Conservation (phyloP, 2,329 filamentous ascomycete species). For the Calonectria hawksworthii region DNA sequence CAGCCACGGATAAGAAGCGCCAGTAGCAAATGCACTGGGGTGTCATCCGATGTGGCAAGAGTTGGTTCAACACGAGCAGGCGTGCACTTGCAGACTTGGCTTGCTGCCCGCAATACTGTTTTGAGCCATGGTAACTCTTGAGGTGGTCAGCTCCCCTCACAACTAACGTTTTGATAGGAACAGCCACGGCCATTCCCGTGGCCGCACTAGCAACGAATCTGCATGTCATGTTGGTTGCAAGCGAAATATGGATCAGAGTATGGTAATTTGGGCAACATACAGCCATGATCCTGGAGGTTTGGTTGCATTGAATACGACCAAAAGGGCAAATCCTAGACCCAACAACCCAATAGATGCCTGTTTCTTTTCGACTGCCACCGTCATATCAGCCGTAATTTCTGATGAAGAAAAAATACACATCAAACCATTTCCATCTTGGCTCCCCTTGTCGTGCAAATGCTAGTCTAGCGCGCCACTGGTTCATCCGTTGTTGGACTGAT, state of each 20-base stretch:
- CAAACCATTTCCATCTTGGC: neutral
- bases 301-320: neutral
- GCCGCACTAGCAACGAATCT: neutral
- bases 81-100: neutral
- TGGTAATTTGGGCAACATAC: neutral
- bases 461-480: conserved; percentile 33
- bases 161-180: neutral
- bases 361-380: too few species aligned
- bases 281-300: conserved; percentile 4
- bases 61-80: neutral
- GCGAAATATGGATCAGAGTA: neutral
- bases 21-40: conserved; percentile 21
- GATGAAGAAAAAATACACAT: neutral
- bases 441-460: neutral
- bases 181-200: neutral
- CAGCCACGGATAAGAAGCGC: conserved; percentile 36
- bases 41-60: neutral
- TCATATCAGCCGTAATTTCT: neutral
- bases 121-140: neutral
- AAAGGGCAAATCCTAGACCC: neutral
- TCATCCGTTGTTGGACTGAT: neutral
- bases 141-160: neutral
- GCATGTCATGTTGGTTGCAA: neutral
- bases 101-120: neutral
- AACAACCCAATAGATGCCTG: neutral